phyloP scores from a whole-genome alignment of 495 filamentous ascomycete species.

The Halenospora varia region DNA sequence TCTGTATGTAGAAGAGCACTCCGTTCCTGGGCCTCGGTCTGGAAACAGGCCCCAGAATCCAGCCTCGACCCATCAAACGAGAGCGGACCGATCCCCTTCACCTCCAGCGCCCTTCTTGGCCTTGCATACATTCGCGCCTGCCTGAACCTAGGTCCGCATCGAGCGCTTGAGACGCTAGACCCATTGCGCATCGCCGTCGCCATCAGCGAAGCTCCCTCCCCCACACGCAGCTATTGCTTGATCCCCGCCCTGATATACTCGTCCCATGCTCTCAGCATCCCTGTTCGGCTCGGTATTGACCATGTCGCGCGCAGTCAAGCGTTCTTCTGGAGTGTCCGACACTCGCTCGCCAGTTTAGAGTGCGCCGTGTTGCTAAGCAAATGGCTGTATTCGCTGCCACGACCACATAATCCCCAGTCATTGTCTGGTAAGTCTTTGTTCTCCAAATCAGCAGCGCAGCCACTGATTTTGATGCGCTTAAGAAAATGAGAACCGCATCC shows the following conservation, averaged over 20 bases:
- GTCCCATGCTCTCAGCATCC: conserved; percentile 60
- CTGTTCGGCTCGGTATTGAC: conserved; percentile 62
- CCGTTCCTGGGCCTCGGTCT: conserved; percentile 57
- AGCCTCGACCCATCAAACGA: conserved; percentile 45
- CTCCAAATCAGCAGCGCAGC: background rate
- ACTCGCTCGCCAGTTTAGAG: conserved; percentile 65
- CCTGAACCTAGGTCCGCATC: conserved; percentile 56
- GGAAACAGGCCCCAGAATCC: conserved; percentile 52
- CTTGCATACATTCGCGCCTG: conserved; percentile 64
- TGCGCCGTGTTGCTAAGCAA: conserved; percentile 62
- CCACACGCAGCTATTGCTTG: conserved; percentile 53
- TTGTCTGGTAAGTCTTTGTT: background rate
- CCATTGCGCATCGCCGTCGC: conserved; percentile 54
- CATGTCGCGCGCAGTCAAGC: conserved; percentile 66
- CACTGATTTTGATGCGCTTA: background rate
- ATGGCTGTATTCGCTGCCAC: conserved; percentile 40
- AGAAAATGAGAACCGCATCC: background rate
- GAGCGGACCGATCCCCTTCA: conserved; percentile 60
- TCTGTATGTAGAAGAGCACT: conserved; percentile 35
- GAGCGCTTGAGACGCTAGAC: conserved; percentile 59
- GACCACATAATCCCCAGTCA: background rate
- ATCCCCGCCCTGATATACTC: conserved; percentile 61
- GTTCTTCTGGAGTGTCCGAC: conserved; percentile 66
- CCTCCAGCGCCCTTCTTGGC: conserved; percentile 59
- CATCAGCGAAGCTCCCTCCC: conserved; percentile 52